phyloP scores from a whole-genome alignment of 2,329 filamentous ascomycete species.

The Nemania abortiva region DNA sequence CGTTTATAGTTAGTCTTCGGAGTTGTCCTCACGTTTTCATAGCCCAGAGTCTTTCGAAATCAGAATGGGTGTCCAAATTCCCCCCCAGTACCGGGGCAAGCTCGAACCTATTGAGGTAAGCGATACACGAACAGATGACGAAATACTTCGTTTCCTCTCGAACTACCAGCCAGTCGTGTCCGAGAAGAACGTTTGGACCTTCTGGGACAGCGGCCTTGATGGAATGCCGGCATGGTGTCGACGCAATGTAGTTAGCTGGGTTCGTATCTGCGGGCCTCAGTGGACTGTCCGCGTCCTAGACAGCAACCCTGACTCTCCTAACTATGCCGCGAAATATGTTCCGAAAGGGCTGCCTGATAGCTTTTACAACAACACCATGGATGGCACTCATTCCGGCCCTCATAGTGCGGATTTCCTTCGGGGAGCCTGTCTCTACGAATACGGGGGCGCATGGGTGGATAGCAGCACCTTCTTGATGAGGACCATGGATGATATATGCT shows the following conservation, averaged over 20 bases:
- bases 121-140: constrained; percentile 38
- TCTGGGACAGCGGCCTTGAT: constrained; percentile 54
- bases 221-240: constrained; percentile 55
- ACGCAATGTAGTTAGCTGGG: constrained; percentile 57
- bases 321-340: constrained; percentile 55
- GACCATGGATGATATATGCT: constrained; percentile 55
- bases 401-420: constrained; percentile 59
- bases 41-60: not conserved
- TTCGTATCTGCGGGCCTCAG: constrained; percentile 53
- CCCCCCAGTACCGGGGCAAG: constrained; percentile 36
- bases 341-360: constrained; percentile 48
- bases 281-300: constrained; percentile 59
- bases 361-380: constrained; percentile 56
- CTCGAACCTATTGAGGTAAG: constrained; percentile 36
- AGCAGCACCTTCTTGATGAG: constrained; percentile 56
- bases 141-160: constrained; percentile 38
- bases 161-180: constrained; percentile 47
- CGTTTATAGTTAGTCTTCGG: too few species aligned
- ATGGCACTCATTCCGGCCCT: constrained; percentile 55
- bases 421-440: constrained; percentile 53
- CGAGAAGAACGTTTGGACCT: constrained; percentile 58
- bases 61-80: constrained; percentile 36
- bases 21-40: not conserved
- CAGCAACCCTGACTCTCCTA: constrained; percentile 52
- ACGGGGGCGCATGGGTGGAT: constrained; percentile 58